Base-by-base conservation (phyloP, 163 green algal species). In the Volvox carteri region DNA sequence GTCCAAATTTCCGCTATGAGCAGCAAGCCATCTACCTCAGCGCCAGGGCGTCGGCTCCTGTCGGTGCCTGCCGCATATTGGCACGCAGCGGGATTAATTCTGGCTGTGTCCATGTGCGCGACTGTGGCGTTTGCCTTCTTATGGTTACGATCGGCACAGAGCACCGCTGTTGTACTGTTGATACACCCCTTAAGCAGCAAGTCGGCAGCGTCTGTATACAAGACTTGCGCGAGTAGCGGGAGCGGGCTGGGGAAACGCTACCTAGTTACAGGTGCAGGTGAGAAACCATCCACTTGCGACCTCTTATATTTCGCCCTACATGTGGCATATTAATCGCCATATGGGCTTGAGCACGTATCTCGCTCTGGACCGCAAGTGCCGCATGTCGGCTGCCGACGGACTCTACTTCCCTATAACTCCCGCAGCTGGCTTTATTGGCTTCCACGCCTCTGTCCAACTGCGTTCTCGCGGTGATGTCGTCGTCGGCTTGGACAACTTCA, bases 401-500 rank as follows among this genome's bases (percentile, higher is more conserved):
- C n/a, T n/a, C n/a, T n/a, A n/a, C n/a, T n/a, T n/a, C n/a, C n/a
- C n/a, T n/a, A n/a, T n/a, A n/a, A n/a, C n/a, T n/a, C n/a, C n/a
- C n/a, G 85, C 93, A 56, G 96, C 93, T 0, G 96, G 96, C 28
- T 98, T 98, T 89, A 95, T 98, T 25, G 96, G 96, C 52, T 95
- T 93, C 50, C 90, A 95, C 70, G 78, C 90, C 14, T 84, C 93
- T 4, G 41, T 93, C 30, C 79, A 90, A 58, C 86, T 98, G 21
- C 86, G 91, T 14, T 25, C 44, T 30, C 81, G 89, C 9, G 96
- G 96, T 9, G 88, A 96, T 35, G 92, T 88, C 2, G 96, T 98
- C 18, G 78, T 98, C 14, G 96, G 96, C 7, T 56, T 98, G 42
- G 96, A 98, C 89, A 98, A 98, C 90, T 98, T 98, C 91, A 98